Percentiles rank a stretch among this genome's conserved stretches.
phyloP scores from a whole-genome alignment of 2,329 filamentous ascomycete genomes.

The Penicillium brevicompactum region DNA sequence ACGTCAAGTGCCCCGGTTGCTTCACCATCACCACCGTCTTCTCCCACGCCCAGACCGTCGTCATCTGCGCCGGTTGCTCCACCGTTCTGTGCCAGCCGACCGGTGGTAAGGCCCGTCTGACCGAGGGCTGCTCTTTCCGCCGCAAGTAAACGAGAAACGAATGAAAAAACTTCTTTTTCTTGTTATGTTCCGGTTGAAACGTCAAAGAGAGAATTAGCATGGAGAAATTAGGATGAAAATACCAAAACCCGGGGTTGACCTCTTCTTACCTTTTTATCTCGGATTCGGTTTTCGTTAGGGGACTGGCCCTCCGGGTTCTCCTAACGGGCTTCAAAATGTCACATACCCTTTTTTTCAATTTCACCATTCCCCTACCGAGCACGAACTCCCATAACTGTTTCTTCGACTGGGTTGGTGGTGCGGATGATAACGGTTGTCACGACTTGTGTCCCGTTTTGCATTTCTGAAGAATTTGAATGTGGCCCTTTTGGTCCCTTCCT shows the following conservation, averaged over 20 bases:
- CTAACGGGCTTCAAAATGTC: slow-evolving; percentile 28
- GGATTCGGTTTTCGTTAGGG: slow-evolving; percentile 17
- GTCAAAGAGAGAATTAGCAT: slow-evolving; percentile 31
- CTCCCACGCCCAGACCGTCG: slow-evolving; percentile 99
- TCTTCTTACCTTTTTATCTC: slow-evolving; percentile 20
- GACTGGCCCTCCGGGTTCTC: slow-evolving; percentile 9
- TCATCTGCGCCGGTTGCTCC: slow-evolving; percentile 99
- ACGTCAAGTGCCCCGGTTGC: slow-evolving; percentile 99
- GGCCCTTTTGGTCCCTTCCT: slow-evolving; percentile 31
- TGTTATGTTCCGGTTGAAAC: slow-evolving; percentile 30
- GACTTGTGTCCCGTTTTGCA: slow-evolving; percentile 11
- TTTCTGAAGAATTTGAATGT: slow-evolving; percentile 38
- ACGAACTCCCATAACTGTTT: slow-evolving; percentile 6
- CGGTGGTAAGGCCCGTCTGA: slow-evolving; percentile 97
- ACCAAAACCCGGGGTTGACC: slow-evolving; percentile 23
- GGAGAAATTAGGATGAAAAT: slow-evolving; percentile 34
- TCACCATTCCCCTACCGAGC: slow-evolving; percentile 12
- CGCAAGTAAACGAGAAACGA: slow-evolving; percentile 76
- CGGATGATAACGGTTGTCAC: slow-evolving; percentile 21
- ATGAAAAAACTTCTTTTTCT: slow-evolving; percentile 30
- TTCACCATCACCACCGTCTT: slow-evolving; percentile 99
- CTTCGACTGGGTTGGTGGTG: slow-evolving; percentile 9
- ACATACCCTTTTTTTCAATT: slow-evolving; percentile 27
- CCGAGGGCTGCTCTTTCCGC: slow-evolving; percentile 99
- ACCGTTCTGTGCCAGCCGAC: slow-evolving; percentile 99